Base-by-base conservation (phyloP, 176 grass and related monocot genomes). In the Oryza officinalis region DNA sequence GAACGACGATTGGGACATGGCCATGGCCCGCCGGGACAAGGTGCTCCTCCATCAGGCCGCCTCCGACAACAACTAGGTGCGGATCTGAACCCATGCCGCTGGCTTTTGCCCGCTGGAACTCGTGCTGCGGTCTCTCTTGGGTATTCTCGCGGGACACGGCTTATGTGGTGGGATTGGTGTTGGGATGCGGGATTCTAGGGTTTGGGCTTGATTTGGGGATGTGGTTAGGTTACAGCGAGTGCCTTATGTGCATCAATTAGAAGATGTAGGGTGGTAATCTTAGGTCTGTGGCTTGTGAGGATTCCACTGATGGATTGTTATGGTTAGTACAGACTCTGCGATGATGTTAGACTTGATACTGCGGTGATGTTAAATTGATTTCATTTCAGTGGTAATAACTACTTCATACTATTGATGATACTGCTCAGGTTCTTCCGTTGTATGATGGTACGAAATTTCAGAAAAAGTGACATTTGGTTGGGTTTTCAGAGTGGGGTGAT, bases 1-100 rank as follows among this genome's bases (percentile, higher is more conserved):
- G 33, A 98, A 92, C 84, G 96, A 98, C 75, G 89, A 93, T 76
- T 98, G 96, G 96, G 96, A 98, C 85, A 87, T 93, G 73, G 96
- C 93, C 71, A 98, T 98, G 96, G 96, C 94, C 85, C 84, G 96
- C 83, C 94, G 96, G 78, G 96, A 98, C 86, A 95, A 95, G 91
- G 92, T 94, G 87, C 85, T 98, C 76, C 4, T 91, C 40, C 87
- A 92, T 49, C 86, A 90, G 80, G 17, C 52, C 3, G 15, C 80
- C 17, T 75, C 89, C 69, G 76, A 49, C 63, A 90, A 30, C 69
- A 90, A 80, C 63, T 90, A 90, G 89, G 89, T 90, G 63, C 61
- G 80, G 69, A 87, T 87, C 80, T 83, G 68, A 18, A 26, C 30
- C 35, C 46, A 3, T 57, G 17, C 7, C 28, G 0, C 3, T 15